phyloP scores from a whole-genome alignment of 179 eudicot species.

The Dionaea muscipula region DNA sequence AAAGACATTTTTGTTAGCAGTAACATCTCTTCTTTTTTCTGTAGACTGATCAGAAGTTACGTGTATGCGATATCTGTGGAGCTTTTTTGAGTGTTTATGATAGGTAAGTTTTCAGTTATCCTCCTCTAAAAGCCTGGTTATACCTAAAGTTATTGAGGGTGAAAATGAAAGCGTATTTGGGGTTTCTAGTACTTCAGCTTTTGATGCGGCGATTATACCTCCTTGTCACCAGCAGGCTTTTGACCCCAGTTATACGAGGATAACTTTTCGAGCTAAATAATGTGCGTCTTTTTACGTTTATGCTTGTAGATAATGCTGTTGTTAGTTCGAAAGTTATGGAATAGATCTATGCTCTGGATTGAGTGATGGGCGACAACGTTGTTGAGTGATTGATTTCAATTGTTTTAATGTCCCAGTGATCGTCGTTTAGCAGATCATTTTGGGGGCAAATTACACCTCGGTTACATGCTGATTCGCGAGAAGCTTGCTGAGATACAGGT shows the following conservation, averaged over 20 bases:
- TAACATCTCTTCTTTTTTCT: conserved; percentile 11
- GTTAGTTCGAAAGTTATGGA: conserved; percentile 31
- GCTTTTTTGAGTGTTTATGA: conserved; percentile 97
- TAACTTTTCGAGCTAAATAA: conserved; percentile 84
- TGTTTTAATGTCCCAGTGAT: conserved; percentile 50
- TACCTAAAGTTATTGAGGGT: conserved; percentile 21
- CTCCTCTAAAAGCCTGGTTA: not conserved
- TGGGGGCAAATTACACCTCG: conserved; percentile 96
- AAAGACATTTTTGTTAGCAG: not conserved
- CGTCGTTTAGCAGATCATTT: conserved; percentile 99
- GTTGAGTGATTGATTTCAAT: conserved; percentile 16
- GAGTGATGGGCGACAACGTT: not conserved
- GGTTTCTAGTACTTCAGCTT: conserved; percentile 55
- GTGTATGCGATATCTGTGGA: conserved; percentile 98
- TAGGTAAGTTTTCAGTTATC: conserved; percentile 38
- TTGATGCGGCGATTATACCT: conserved; percentile 90
- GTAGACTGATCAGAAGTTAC: conserved; percentile 98
- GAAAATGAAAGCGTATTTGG: conserved; percentile 31
- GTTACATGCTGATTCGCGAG: conserved; percentile 98
- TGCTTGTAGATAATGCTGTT: conserved; percentile 55
- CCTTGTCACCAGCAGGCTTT: conserved; percentile 97
- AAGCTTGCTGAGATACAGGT: conserved; percentile 90
- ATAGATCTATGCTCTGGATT: conserved; percentile 9
- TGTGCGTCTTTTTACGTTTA: conserved; percentile 69
- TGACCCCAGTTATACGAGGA: conserved; percentile 97